Evolutionary conservation across 768 basidiomycete species (phyloP), one percentile per base, ranked within the genome.

Genomic region (Austroboletus festivus): DNA sequence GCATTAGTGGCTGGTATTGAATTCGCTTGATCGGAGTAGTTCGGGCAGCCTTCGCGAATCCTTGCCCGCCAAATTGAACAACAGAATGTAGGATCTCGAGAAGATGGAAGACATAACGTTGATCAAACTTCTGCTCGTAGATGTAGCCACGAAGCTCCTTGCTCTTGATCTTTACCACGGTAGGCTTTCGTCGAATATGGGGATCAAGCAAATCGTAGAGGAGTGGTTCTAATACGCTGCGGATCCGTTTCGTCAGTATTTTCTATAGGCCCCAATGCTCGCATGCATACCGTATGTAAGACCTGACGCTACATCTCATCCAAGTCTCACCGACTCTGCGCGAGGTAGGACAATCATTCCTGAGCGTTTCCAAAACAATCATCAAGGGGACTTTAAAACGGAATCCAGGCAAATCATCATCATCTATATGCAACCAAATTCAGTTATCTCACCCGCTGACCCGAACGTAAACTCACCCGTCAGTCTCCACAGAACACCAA

Each of bases 221-320:
- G 10, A 97, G 78, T 0, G 94, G 93, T 62, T 98, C 95, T 38
- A 98, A 73, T 24, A 95, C 77, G n/a, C 93, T 95, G 61, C 24
- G 42, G 13, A 44, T 20, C 19, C 8, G 9, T 18, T 24, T 23
- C 4, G 9, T 53, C 34, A 63, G 45, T 28, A 3, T 24, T 16
- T 10, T 34, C 21, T 16, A 21, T 37, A 20, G 33, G 23, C 18
- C 48, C 21, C 16, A 44, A n/a, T 23, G 11, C 9, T 22, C 9
- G 3, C 2, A 37, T 18, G 12, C 46, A 30, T 67, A 93, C 93
- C 94, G 81, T 49, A 93, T 73, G 63, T 95, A 95, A 2, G 93
- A 94, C 63, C 87, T 89, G 24, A 97, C 74, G 58, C 84, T 92
- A 61, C 91, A 93, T 22, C 94, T 80, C 87, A 99, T 93, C 96